phyloP scores from a whole-genome alignment of 208 protist genomes.

The Lotmaria passim region DNA sequence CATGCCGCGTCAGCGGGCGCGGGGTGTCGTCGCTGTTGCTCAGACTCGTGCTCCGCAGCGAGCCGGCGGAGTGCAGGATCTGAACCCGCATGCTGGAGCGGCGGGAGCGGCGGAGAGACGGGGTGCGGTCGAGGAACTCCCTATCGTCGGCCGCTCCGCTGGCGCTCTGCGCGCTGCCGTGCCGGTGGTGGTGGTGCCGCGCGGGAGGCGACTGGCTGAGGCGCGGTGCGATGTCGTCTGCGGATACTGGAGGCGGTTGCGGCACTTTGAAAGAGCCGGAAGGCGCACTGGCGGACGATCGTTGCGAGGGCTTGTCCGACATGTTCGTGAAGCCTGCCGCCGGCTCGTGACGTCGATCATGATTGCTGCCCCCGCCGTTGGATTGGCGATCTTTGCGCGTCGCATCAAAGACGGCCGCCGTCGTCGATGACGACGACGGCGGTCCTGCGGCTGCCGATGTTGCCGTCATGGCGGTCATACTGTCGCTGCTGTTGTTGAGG shows the following conservation, averaged over 20 bases:
- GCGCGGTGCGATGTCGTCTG: neutral
- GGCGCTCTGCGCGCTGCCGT: neutral
- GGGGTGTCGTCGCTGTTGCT: conserved; percentile 16
- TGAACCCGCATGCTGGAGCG: conserved; percentile 7
- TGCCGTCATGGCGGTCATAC: neutral
- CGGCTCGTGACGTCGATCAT: conserved; percentile 1
- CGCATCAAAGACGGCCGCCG: neutral
- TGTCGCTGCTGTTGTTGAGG: neutral
- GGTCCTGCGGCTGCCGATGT: neutral
- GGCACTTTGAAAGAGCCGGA: neutral
- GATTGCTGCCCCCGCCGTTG: conserved; percentile 2
- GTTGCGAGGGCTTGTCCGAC: neutral
- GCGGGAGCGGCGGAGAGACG: neutral
- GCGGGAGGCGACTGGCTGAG: neutral
- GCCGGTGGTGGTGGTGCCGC: conserved; percentile 4
- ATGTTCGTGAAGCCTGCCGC: neutral
- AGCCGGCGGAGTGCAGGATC: neutral
- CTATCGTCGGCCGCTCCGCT: neutral
- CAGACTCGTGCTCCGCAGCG: conserved; percentile 2
- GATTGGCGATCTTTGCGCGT: neutral
- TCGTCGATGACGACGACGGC: neutral
- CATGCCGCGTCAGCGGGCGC: conserved; percentile 38
- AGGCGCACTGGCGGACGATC: neutral
- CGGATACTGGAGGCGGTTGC: conserved; percentile 7
- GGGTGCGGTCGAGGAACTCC: neutral